phyloP scores from a whole-genome alignment of 1,139 yeast genomes.

The Pichia norvegensis region DNA sequence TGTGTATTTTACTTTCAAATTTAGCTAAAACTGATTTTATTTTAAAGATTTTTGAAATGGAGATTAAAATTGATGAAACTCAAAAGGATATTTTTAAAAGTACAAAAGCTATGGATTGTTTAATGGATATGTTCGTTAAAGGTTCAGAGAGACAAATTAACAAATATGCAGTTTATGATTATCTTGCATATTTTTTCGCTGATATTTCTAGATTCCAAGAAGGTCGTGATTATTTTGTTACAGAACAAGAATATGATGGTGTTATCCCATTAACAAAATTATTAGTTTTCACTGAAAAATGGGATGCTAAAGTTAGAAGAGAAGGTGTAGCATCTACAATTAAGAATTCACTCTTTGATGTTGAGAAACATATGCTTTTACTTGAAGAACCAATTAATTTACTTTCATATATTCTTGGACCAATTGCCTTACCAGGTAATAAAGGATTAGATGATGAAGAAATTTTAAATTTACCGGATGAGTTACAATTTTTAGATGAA shows the following conservation, averaged over 20 bases:
- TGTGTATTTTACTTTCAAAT: slow-evolving; percentile 78
- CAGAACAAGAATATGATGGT: slow-evolving; percentile 64
- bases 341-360: slow-evolving; percentile 81
- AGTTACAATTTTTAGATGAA: slow-evolving; percentile 68
- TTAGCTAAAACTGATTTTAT: slow-evolving; percentile 72
- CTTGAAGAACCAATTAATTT: slow-evolving; percentile 60
- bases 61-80: slow-evolving; percentile 29
- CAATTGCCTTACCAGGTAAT: slow-evolving; percentile 62
- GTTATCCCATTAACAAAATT: slow-evolving; percentile 76
- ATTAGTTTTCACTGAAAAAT: slow-evolving; percentile 75
- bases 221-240: slow-evolving; percentile 72
- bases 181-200: slow-evolving; percentile 81
- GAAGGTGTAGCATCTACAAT: slow-evolving; percentile 92
- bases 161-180: slow-evolving; percentile 69
- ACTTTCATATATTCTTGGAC: slow-evolving; percentile 73
- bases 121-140: slow-evolving; percentile 85
- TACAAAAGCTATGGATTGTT: slow-evolving; percentile 60
- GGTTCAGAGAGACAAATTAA: slow-evolving; percentile 70
- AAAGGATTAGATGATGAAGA: slow-evolving; percentile 80
- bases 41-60: slow-evolving; percentile 43
- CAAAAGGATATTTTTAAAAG: slow-evolving; percentile 45
- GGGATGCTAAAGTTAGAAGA: slow-evolving; percentile 71
- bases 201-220: slow-evolving; percentile 69
- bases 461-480: slow-evolving; percentile 81
- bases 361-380: slow-evolving; percentile 55